phyloP scores from a whole-genome alignment of 768 basidiomycete species.

The Hypholoma fasciculare region DNA sequence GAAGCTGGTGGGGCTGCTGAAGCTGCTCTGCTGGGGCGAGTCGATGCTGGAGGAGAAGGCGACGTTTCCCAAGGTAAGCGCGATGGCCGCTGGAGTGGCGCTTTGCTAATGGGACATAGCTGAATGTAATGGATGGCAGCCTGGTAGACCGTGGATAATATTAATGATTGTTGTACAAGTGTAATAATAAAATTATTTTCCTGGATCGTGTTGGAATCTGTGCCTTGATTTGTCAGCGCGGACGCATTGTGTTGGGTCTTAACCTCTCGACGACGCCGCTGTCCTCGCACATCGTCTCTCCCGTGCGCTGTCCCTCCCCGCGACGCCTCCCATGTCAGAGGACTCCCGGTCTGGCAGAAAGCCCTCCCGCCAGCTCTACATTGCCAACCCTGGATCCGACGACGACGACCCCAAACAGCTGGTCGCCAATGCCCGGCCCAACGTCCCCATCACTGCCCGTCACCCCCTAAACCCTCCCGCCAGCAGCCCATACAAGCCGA shows the following conservation, averaged over 20 bases:
- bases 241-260: constrained; percentile 17
- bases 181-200: constrained; percentile 20
- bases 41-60: constrained; percentile 71
- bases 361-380: constrained; percentile 53
- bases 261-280: constrained; percentile 19
- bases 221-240: constrained; percentile 29
- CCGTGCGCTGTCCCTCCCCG: constrained; percentile 6
- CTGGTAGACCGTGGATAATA: constrained; percentile 17
- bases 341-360: constrained; percentile 43
- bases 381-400: constrained; percentile 54
- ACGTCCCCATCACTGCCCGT: constrained; percentile 6
- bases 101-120: constrained; percentile 20
- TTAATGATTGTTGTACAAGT: constrained; percentile 17
- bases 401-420: constrained; percentile 6
- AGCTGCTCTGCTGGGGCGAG: constrained; percentile 90
- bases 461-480: constrained; percentile 13
- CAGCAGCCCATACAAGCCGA: background rate
- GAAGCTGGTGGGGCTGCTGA: constrained; percentile 80
- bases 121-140: constrained; percentile 31
- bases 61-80: constrained; percentile 75
- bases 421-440: background rate
- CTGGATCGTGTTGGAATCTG: constrained; percentile 3
- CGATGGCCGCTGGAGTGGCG: constrained; percentile 3
- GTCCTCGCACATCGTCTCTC: constrained; percentile 13
- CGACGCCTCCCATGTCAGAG: constrained; percentile 53